Percentiles rank a stretch among this genome's conserved stretches.
Evolutionary conservation across 1,284 basidiomycete species (phyloP).

Genomic region (Boletus sp.): DNA sequence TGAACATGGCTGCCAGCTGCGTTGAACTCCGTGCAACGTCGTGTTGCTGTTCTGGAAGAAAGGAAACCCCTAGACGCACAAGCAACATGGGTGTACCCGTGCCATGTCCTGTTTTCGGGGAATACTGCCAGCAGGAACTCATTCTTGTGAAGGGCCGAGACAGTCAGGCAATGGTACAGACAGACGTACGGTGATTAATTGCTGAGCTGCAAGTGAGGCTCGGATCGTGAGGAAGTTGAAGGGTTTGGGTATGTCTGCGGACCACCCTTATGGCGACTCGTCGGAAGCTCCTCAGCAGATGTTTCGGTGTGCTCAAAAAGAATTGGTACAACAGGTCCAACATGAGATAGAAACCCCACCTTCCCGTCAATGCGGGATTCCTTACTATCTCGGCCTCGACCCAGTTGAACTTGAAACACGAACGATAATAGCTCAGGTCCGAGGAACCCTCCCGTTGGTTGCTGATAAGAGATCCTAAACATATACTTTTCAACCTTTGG

Average conservation of each 20-base stretch:
- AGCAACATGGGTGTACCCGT: slow-evolving; percentile 64
- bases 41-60: slow-evolving; percentile 1
- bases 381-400: slow-evolving; percentile 17
- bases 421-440: neutral
- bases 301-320: slow-evolving; percentile 4
- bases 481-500: neutral
- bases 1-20: slow-evolving; percentile 82
- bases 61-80: slow-evolving; percentile 46
- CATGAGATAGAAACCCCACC: neutral
- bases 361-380: slow-evolving; percentile 17
- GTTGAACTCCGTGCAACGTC: slow-evolving; percentile 4
- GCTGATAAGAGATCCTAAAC: neutral
- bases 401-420: slow-evolving; percentile 2
- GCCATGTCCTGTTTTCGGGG: slow-evolving; percentile 62
- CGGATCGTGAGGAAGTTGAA: slow-evolving; percentile 57
- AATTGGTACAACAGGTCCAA: slow-evolving; percentile 1
- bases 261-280: slow-evolving; percentile 29
- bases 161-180: slow-evolving; percentile 25
- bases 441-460: neutral
- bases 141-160: slow-evolving; percentile 48
- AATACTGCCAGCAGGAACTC: slow-evolving; percentile 66
- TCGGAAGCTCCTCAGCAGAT: slow-evolving; percentile 6
- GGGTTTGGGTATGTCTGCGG: slow-evolving; percentile 31
- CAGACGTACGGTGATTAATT: slow-evolving; percentile 56
- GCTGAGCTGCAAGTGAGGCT: slow-evolving; percentile 52